phyloP scores from a whole-genome alignment of 1,284 basidiomycete species.

The Ganoderma boninense region DNA sequence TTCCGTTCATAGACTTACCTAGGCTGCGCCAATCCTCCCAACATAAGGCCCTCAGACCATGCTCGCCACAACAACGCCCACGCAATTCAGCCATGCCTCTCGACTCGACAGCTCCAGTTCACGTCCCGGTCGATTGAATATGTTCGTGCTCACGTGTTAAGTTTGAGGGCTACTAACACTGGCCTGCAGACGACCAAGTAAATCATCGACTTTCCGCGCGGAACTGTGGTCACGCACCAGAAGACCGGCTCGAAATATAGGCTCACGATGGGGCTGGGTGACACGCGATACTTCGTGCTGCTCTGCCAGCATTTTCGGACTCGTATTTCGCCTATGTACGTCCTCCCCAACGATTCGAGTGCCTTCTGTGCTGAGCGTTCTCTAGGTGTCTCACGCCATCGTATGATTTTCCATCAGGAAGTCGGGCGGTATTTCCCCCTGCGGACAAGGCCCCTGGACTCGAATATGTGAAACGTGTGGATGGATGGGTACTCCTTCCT shows the following conservation, averaged over 20 bases:
- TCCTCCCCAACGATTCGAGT: not conserved
- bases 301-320: not conserved
- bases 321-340: not conserved
- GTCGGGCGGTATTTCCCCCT: not conserved
- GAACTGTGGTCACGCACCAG: not conserved
- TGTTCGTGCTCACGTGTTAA: not conserved
- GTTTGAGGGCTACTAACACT: not conserved
- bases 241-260: not conserved
- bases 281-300: not conserved
- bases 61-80: too few species aligned
- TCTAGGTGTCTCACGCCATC: not conserved
- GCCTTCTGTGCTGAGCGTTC: not conserved
- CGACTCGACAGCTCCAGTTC: not conserved
- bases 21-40: too few species aligned
- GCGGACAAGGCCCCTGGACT: not conserved
- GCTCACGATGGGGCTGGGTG: not conserved
- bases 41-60: too few species aligned
- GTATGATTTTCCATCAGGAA: not conserved
- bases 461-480: not conserved
- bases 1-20: too few species aligned
- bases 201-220: not conserved
- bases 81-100: not conserved
- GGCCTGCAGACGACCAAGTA: not conserved
- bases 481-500: not conserved
- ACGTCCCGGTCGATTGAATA: not conserved